Percentiles rank a stretch among this genome's conserved stretches.
Conservation (phyloP, 2,329 filamentous ascomycete genomes). For the Scedosporium minutisporum region DNA sequence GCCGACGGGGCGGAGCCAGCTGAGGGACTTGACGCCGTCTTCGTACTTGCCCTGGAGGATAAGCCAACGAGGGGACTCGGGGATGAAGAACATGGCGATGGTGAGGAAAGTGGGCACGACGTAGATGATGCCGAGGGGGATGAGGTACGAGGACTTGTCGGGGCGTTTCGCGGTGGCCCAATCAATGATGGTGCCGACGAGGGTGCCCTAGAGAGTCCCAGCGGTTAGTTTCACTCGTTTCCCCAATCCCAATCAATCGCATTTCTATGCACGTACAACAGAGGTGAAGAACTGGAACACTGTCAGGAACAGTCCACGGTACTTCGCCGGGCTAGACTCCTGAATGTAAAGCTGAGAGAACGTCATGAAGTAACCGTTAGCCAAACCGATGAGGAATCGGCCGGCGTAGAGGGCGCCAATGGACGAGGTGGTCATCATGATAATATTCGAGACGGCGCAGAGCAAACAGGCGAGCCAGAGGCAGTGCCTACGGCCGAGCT, state of each 20-base stretch:
- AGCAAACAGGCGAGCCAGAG: slow-evolving; percentile 38
- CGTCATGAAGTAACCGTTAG: slow-evolving; percentile 49
- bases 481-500: slow-evolving; percentile 23
- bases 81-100: slow-evolving; percentile 23
- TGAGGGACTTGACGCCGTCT: slow-evolving; percentile 1
- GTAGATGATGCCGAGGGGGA: slow-evolving; percentile 28
- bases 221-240: neutral
- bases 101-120: slow-evolving; percentile 26
- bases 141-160: slow-evolving; percentile 20
- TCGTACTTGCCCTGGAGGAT: slow-evolving; percentile 5
- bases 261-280: neutral
- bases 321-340: slow-evolving; percentile 34
- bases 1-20: slow-evolving; percentile 18
- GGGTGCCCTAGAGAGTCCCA: slow-evolving; percentile 27
- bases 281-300: slow-evolving; percentile 30
- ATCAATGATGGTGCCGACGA: slow-evolving; percentile 32
- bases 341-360: slow-evolving; percentile 42
- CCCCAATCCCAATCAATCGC: neutral
- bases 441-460: slow-evolving; percentile 39
- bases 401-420: slow-evolving; percentile 46
- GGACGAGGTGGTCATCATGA: slow-evolving; percentile 46
- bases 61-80: slow-evolving; percentile 31
- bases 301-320: slow-evolving; percentile 36
- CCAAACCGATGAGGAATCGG: slow-evolving; percentile 43
- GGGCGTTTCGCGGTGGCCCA: slow-evolving; percentile 19